A percentile compares a stretch with the other conserved stretches of the same genome.
Conservation (phyloP, 1,284 basidiomycete species). For the Ustilago tritici region DNA sequence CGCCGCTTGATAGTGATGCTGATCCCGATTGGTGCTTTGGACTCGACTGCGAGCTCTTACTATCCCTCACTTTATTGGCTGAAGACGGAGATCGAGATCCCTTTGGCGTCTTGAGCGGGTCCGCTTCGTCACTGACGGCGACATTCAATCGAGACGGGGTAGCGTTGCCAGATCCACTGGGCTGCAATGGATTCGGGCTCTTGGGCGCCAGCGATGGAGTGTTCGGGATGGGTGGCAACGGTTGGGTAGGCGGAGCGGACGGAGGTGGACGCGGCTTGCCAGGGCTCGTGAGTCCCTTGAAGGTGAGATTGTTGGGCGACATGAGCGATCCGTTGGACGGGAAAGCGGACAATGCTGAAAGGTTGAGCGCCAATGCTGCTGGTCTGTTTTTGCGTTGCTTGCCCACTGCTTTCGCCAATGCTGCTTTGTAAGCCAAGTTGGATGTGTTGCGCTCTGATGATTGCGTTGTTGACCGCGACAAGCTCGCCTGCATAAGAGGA, state of each 20-base stretch:
- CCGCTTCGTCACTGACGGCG: neutral
- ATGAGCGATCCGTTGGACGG: slow-evolving; percentile 7
- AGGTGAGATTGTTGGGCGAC: slow-evolving; percentile 12
- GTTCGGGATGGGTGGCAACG: slow-evolving; percentile 55
- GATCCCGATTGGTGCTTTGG: slow-evolving; percentile 5
- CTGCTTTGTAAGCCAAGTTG: slow-evolving; percentile 31
- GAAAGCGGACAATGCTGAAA: slow-evolving; percentile 20
- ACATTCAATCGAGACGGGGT: neutral
- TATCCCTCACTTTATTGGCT: neutral
- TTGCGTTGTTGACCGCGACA: slow-evolving; percentile 8
- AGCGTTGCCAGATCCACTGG: slow-evolving; percentile 17
- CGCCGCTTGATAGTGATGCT: neutral
- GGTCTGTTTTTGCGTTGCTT: slow-evolving; percentile 42
- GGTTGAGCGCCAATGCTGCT: slow-evolving; percentile 37
- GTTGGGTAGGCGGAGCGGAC: slow-evolving; percentile 48
- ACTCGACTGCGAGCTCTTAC: neutral
- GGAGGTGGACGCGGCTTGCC: slow-evolving; percentile 40
- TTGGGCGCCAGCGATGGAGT: slow-evolving; percentile 37
- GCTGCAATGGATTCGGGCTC: slow-evolving; percentile 19
- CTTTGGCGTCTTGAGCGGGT: slow-evolving; percentile 21
- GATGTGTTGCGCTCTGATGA: slow-evolving; percentile 32
- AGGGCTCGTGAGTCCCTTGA: slow-evolving; percentile 41
- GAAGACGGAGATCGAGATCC: neutral
- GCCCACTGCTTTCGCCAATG: slow-evolving; percentile 32
- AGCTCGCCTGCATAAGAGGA: slow-evolving; percentile 11